Conservation (phyloP, 768 basidiomycete species). For the Cyclocybe aegerita region DNA sequence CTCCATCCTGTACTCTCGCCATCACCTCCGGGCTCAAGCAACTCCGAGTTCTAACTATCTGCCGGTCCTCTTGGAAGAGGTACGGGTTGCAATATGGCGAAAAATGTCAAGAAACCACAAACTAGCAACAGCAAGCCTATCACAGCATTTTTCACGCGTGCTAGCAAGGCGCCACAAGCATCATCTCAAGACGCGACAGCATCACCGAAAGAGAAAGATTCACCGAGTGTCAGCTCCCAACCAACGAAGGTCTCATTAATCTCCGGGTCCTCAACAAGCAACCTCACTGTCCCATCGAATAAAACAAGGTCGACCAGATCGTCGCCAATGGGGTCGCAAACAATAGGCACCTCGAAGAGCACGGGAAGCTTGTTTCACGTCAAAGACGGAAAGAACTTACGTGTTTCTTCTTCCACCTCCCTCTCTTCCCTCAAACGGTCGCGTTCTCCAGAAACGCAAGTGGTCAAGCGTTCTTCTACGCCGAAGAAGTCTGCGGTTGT, state of each 20-base stretch:
- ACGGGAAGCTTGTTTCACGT: neutral
- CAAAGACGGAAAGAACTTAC: neutral
- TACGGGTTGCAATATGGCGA: constrained; percentile 20
- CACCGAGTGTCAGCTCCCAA: neutral
- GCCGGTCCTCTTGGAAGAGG: no score
- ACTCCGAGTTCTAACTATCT: neutral
- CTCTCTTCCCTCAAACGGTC: constrained; percentile 16
- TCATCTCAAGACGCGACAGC: constrained; percentile 13
- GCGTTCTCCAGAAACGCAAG: constrained; percentile 12
- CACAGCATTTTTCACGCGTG: constrained; percentile 46
- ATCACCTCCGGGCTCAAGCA: no score
- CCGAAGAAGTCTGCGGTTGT: neutral
- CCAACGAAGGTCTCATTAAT: no score
- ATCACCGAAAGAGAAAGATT: constrained; percentile 4
- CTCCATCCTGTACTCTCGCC: no score
- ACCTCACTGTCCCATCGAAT: no score
- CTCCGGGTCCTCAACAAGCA: no score
- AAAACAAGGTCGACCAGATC: no score
- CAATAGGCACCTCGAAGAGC: neutral
- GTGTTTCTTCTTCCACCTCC: neutral
- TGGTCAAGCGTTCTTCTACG: neutral
- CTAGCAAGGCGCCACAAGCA: constrained; percentile 16
- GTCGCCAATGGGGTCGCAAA: neutral
- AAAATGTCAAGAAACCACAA: constrained; percentile 25
- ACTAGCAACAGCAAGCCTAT: constrained; percentile 29